These are phyloP conservation scores for Daldinia bambusicola DNA, from an alignment of 495 filamentous ascomycete species.

Conservation along the genomic window DNA sequence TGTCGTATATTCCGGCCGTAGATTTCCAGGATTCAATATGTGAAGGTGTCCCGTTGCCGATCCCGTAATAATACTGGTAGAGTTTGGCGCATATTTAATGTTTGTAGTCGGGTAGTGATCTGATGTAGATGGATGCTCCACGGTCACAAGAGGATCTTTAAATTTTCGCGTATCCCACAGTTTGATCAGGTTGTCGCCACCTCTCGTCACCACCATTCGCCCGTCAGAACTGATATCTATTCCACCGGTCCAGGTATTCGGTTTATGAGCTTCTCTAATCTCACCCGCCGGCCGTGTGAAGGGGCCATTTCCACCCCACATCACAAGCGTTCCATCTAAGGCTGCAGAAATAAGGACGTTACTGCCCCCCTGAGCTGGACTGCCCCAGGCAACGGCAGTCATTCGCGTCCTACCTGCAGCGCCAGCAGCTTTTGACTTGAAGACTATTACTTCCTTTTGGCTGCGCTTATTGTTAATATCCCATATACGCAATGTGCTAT, in stretches of 20 bases:
- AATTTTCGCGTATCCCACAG: constrained; percentile 98
- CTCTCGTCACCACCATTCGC: constrained; percentile 85
- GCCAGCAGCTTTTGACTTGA: constrained; percentile 87
- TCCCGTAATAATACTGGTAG: constrained; percentile 85
- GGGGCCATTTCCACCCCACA: constrained; percentile 91
- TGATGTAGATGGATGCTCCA: constrained; percentile 84
- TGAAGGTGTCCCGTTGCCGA: constrained; percentile 88
- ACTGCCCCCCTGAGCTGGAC: constrained; percentile 75
- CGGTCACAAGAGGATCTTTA: constrained; percentile 82
- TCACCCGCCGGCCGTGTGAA: constrained; percentile 88
- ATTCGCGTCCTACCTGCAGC: constrained; percentile 92
- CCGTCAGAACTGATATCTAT: constrained; percentile 93
- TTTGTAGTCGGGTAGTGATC: constrained; percentile 83
- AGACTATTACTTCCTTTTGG: constrained; percentile 92
- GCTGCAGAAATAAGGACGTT: constrained; percentile 88
- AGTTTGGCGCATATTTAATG: constrained; percentile 87
- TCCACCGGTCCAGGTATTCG: constrained; percentile 91
- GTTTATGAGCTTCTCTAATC: constrained; percentile 82
- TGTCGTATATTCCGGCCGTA: constrained; percentile 84
- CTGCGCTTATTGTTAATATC: constrained; percentile 86
- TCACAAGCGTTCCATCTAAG: constrained; percentile 88
- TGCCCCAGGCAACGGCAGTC: constrained; percentile 92
- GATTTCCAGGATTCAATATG: constrained; percentile 90
- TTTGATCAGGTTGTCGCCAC: constrained; percentile 84
- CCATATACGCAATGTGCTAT: constrained; percentile 96